These are phyloP conservation scores for Pelargonium myrrhifolium DNA, from an alignment of 441 rosid species.

Conservation along the genomic window DNA sequence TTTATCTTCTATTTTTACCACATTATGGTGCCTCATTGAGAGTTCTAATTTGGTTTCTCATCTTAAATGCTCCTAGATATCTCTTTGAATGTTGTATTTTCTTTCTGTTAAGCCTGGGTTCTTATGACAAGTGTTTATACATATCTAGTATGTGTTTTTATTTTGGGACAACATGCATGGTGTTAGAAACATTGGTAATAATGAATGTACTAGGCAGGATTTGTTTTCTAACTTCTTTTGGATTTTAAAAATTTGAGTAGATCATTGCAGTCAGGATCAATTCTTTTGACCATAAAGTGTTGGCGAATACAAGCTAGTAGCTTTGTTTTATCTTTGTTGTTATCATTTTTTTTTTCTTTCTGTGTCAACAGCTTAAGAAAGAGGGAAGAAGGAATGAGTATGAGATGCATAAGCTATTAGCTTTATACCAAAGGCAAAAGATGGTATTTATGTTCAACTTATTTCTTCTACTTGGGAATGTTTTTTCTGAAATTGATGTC, in stretches of 20 bases:
- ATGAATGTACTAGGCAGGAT: no score
- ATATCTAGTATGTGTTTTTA: no score
- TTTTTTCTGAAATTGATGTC: background rate
- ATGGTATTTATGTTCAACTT: constrained; percentile 36
- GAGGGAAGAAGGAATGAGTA: constrained; percentile 55
- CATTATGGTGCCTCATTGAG: background rate
- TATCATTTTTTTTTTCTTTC: background rate
- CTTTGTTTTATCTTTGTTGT: background rate
- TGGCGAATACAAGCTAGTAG: background rate
- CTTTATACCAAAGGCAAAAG: constrained; percentile 61
- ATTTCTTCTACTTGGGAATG: constrained; percentile 13
- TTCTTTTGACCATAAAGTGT: background rate
- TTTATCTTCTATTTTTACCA: background rate
- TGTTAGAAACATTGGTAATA: background rate
- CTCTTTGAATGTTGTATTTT: background rate
- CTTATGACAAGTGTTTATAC: no score
- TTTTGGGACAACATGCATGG: background rate
- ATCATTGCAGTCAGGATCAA: no score
- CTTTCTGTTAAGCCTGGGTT: no score
- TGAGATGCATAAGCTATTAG: constrained; percentile 54
- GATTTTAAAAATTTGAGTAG: no score
- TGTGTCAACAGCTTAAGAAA: constrained; percentile 62
- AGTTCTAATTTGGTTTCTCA: background rate
- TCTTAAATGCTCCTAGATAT: background rate
- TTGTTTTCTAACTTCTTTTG: no score